phyloP scores from a whole-genome alignment of 352 stramenopile genomes.

The Globisporangium echinulatum region DNA sequence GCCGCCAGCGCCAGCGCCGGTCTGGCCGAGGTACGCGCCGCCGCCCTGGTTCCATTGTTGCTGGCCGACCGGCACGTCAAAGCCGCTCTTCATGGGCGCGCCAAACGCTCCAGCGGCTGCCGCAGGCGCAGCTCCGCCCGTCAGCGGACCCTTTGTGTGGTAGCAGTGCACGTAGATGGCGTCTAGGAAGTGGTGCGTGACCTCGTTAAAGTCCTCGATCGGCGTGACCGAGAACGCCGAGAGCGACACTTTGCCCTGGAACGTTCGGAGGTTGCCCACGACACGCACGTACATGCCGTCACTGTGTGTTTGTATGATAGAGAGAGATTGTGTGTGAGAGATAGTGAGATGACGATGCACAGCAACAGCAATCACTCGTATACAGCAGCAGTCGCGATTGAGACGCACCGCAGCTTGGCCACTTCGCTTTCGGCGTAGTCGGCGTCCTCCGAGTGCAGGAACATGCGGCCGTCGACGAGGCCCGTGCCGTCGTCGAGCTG shows the following conservation, averaged over 20 bases:
- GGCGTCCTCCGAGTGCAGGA: constrained; percentile 82
- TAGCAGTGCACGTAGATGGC: constrained; percentile 90
- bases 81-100: constrained; percentile 33
- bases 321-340: neutral
- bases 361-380: neutral
- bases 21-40: constrained; percentile 20
- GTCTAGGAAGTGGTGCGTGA: constrained; percentile 96
- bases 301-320: constrained; percentile 7
- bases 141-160: constrained; percentile 55
- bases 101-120: constrained; percentile 14
- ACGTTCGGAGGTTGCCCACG: constrained; percentile 89
- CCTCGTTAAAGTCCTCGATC: constrained; percentile 89
- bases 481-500: constrained; percentile 93
- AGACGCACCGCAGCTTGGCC: constrained; percentile 38
- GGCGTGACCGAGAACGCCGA: constrained; percentile 83
- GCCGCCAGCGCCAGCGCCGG: constrained; percentile 10
- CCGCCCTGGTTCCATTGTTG: constrained; percentile 22
- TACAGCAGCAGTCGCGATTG: neutral
- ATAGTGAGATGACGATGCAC: neutral
- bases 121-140: constrained; percentile 21
- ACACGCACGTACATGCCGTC: constrained; percentile 88
- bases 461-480: constrained; percentile 88
- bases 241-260: constrained; percentile 85
- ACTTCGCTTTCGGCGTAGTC: constrained; percentile 59
- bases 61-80: constrained; percentile 16